Conservation (phyloP, 495 filamentous ascomycete genomes). For the Articulospora tetracladia region DNA sequence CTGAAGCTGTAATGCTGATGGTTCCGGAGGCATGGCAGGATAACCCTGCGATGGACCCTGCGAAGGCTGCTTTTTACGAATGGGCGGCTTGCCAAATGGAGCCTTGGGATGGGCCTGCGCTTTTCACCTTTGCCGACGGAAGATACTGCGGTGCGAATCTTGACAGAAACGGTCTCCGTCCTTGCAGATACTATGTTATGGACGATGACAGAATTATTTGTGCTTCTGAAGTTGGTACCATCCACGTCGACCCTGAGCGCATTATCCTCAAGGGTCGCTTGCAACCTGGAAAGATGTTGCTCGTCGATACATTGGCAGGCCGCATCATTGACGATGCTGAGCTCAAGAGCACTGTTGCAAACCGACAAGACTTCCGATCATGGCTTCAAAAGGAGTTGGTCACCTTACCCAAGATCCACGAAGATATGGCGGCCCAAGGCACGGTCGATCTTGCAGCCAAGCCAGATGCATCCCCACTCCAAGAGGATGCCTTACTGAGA, state of each 20-base stretch:
- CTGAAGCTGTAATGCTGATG: slow-evolving; percentile 99
- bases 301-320: slow-evolving; percentile 93
- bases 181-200: slow-evolving; percentile 97
- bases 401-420: slow-evolving; percentile 69
- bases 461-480: slow-evolving; percentile 70
- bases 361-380: slow-evolving; percentile 76
- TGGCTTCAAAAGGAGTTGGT: slow-evolving; percentile 91
- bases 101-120: slow-evolving; percentile 96
- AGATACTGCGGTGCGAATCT: slow-evolving; percentile 97
- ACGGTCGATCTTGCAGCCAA: slow-evolving; percentile 56
- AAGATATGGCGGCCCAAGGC: slow-evolving; percentile 41
- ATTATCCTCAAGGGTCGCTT: slow-evolving; percentile 93
- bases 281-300: slow-evolving; percentile 94
- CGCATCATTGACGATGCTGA: slow-evolving; percentile 95
- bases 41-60: slow-evolving; percentile 85
- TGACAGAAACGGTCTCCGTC: slow-evolving; percentile 95
- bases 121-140: slow-evolving; percentile 98
- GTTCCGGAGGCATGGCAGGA: slow-evolving; percentile 99
- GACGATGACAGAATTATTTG: slow-evolving; percentile 99
- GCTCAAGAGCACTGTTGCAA: slow-evolving; percentile 84
- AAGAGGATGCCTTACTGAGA: slow-evolving; percentile 79
- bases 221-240: slow-evolving; percentile 96
- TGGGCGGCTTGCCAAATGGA: slow-evolving; percentile 99
- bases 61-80: slow-evolving; percentile 98
- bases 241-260: slow-evolving; percentile 83